Evolutionary conservation across 2,329 filamentous ascomycete species (phyloP), one percentile per base, ranked within the genome.

Genomic region (Chaetomiaceae sp.): DNA sequence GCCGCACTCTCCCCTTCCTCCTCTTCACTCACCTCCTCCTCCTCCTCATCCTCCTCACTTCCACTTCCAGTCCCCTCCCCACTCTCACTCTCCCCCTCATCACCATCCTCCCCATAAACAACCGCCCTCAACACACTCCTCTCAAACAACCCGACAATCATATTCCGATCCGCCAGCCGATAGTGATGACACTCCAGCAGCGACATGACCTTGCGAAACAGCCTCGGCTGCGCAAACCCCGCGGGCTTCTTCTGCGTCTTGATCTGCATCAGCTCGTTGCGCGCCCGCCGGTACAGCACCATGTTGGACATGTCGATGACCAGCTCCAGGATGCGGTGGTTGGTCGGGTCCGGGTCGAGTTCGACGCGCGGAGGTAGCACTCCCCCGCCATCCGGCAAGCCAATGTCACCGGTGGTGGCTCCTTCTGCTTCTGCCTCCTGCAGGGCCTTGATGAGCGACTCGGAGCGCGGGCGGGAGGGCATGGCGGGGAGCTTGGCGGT

Each of bases 131-230:
- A 78, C 39, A 97, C 89, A 55, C 82, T 85, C 71, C 92, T 94
- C 65, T 97, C 92, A 64, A 99, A 99, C 20, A 99, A 73, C 66
- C 97, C 94, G 55, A 97, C 85, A 33, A 96, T 88, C 71, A 96
- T 91, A 42, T 92, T 85, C 57, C 92, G 87, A 25, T 95, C 88
- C 1, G 86, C 87, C 2, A 99, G 79, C 20, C 91, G 83, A 70
- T 94, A 97, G 66, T 95, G 90, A 64, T 96, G 92, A 61, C 83
- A 85, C 69, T 96, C 91, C 55, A 99, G 78, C 45, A 97, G 78
- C 8, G 83, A 81, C 75, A 99, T 85, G 43, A 94, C 85, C 65
- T 91, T 89, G 61, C 85, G 85, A 74, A 97, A 97, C 38, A 99
- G 80, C 5, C 79, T 77, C 5, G 86, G 82, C 64, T 88, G 87